Evolutionary conservation across 2,329 filamentous ascomycete species (phyloP), one percentile per base, ranked within the genome.

Genomic region (Kalaharituber pfeilii): DNA sequence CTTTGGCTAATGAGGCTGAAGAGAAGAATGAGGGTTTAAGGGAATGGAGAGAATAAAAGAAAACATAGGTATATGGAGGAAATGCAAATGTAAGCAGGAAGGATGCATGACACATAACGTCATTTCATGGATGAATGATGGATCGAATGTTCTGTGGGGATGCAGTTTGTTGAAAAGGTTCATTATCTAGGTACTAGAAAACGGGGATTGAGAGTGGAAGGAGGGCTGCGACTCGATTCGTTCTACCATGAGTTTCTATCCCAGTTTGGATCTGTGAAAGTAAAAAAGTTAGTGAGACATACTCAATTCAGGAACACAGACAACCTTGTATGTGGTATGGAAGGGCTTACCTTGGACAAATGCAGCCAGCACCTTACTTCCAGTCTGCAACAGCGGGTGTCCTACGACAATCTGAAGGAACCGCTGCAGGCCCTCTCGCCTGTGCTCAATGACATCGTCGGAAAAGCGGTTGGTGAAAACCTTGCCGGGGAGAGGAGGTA

Each of bases 381-480:
- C 91, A 27, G 91, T 98, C 77, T 98, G 91, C 70, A 98, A 71
- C 65, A 98, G 74, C 63, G 91, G 91, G 69, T 98, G 91, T 0
- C 91, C 89, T 0, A 94, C 91, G 9, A 98, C 91, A 67, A 96
- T 96, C 77, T 91, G 88, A 67, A 98, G 71, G 68, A 98, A 98
- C 67, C 93, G 80, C 73, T 98, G 88, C 62, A 98, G 73, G 1
- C 91, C 91, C 63, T 89, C 85, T 60, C 89, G 76, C 53, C 91
- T 76, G 66, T 93, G 86, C 74, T 96, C 91, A 68, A 98, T 98
- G 65, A 98, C 89, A 68, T 94, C 88, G 71, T 98, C 91, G 65
- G 85, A 93, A 73, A 98, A 98, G 49, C 91, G 80, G 70, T 96
- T 96, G 51, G 89, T 94, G 64, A 96, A 95, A 54, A 98, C 91